These are phyloP conservation scores for Sphagnum magellanicum DNA, from an alignment of 228 moss, liverwort and hornwort species.

Conservation along the genomic window DNA sequence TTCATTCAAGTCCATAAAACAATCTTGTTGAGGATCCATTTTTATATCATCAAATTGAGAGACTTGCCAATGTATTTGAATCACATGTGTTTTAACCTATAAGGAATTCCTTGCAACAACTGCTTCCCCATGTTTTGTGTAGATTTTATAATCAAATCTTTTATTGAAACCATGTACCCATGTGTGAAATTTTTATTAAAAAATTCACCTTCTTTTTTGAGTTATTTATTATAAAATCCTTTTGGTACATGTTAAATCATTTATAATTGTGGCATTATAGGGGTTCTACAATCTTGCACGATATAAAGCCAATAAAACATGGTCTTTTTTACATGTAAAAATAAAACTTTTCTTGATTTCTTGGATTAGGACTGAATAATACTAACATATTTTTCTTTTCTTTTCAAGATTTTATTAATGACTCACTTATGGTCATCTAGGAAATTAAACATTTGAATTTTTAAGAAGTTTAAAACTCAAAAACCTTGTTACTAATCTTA, in stretches of 20 bases:
- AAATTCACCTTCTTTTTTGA: slow-evolving; percentile 8
- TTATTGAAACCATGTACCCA: slow-evolving; percentile 30
- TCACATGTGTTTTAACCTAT: not conserved
- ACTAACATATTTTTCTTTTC: slow-evolving; percentile 20
- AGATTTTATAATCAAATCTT: slow-evolving; percentile 4
- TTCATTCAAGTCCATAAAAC: slow-evolving; percentile 2
- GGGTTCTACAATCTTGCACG: slow-evolving; percentile 14
- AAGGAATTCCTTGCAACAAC: not conserved
- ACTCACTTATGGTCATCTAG: slow-evolving; percentile 23
- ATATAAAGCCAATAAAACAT: slow-evolving; percentile 29
- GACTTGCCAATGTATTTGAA: not conserved
- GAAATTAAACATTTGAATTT: slow-evolving; percentile 22
- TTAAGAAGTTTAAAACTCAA: slow-evolving; percentile 23
- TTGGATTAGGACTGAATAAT: slow-evolving; percentile 11
- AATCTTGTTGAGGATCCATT: slow-evolving; percentile 11
- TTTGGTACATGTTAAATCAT: slow-evolving; percentile 26
- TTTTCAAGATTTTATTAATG: slow-evolving; percentile 6
- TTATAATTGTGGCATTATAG: slow-evolving; percentile 9
- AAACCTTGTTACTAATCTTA: slow-evolving; percentile 19
- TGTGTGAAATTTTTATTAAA: slow-evolving; percentile 18
- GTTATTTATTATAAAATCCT: slow-evolving; percentile 21
- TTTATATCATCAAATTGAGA: slow-evolving; percentile 1
- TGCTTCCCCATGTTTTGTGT: slow-evolving; percentile 6
- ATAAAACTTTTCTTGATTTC: slow-evolving; percentile 18
- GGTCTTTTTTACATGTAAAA: slow-evolving; percentile 26